Conservation (phyloP, 495 filamentous ascomycete genomes). For the Aspergillus saccharolyticus region DNA sequence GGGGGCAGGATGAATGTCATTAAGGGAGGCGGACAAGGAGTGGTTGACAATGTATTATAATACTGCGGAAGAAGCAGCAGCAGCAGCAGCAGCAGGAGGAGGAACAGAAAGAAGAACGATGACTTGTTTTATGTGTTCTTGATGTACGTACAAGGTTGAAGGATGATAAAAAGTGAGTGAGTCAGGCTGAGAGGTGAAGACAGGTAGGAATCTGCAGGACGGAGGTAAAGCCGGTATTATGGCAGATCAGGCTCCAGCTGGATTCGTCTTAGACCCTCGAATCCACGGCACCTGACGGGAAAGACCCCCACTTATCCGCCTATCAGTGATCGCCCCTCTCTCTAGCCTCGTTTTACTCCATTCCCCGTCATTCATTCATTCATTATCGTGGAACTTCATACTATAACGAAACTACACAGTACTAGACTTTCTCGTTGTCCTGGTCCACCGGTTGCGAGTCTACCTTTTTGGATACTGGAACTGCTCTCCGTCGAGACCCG, state of each 20-base stretch:
- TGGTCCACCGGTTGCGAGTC: background rate
- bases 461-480: background rate
- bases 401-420: background rate
- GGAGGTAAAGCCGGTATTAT: too few relatives aligned
- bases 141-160: too few relatives aligned
- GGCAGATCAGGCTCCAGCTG: too few relatives aligned
- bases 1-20: background rate
- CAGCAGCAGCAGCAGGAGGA: too few relatives aligned
- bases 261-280: too few relatives aligned
- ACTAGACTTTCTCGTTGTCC: too few relatives aligned
- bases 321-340: conserved; percentile 14
- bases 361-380: conserved; percentile 12
- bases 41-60: background rate
- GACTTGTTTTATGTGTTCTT: background rate
- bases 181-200: too few relatives aligned
- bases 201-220: too few relatives aligned
- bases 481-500: background rate
- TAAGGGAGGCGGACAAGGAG: background rate
- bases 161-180: too few relatives aligned
- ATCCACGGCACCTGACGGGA: conserved; percentile 22
- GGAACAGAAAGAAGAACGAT: background rate
- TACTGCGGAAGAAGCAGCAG: background rate
- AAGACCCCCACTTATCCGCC: conserved; percentile 17
- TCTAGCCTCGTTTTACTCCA: conserved; percentile 11
- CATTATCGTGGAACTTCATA: conserved; percentile 11